phyloP scores from a whole-genome alignment of 1,284 basidiomycete genomes.

The Somion occarium region DNA sequence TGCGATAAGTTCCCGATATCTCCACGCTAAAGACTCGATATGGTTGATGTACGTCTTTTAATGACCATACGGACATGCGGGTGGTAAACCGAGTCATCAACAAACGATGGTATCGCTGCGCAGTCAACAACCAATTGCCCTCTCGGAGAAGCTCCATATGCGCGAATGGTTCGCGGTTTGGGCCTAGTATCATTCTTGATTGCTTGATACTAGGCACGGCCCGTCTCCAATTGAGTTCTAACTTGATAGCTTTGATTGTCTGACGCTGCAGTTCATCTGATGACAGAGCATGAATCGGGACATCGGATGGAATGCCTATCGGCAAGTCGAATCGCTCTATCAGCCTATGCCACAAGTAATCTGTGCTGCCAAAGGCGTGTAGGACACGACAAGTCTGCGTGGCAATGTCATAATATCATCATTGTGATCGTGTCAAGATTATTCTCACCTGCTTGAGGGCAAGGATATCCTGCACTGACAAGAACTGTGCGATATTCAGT shows the following conservation, averaged over 20 bases:
- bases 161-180: slow-evolving; percentile 30
- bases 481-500: slow-evolving; percentile 26
- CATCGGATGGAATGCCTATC: slow-evolving; percentile 30
- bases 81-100: slow-evolving; percentile 23
- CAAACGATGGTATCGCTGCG: slow-evolving; percentile 32
- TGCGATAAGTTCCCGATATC: slow-evolving; percentile 28
- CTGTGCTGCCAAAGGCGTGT: slow-evolving; percentile 40
- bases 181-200: slow-evolving; percentile 31
- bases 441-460: slow-evolving; percentile 42
- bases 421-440: background rate
- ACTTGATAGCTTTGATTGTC: slow-evolving; percentile 37
- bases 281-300: slow-evolving; percentile 22
- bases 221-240: slow-evolving; percentile 49
- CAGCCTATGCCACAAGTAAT: slow-evolving; percentile 49
- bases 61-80: slow-evolving; percentile 37
- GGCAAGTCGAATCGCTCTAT: slow-evolving; percentile 26
- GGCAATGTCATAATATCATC: slow-evolving; percentile 15
- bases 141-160: slow-evolving; percentile 41
- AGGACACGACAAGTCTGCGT: slow-evolving; percentile 45
- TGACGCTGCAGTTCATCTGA: slow-evolving; percentile 31
- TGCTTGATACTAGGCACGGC: slow-evolving; percentile 30
- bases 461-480: slow-evolving; percentile 38
- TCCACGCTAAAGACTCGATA: slow-evolving; percentile 33
- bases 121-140: slow-evolving; percentile 41
- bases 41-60: slow-evolving; percentile 24